Evolutionary conservation across 805 yeast genomes (phyloP).

Genomic region (Tetrapisispora taiwanensis): DNA sequence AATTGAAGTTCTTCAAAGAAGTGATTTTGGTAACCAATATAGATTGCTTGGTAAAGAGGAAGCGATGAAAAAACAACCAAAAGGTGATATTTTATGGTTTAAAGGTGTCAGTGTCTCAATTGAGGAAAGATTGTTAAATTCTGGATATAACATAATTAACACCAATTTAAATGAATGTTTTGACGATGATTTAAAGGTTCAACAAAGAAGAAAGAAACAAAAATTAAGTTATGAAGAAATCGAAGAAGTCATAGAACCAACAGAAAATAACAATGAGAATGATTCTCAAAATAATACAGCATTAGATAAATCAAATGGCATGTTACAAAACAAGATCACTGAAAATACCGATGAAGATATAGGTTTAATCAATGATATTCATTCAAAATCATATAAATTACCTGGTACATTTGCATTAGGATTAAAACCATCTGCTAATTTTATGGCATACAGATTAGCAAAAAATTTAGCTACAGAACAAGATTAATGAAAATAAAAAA

Average conservation of each 20-base stretch:
- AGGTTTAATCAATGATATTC: slow-evolving; percentile 8
- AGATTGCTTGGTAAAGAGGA: slow-evolving; percentile 18
- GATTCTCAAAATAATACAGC: not conserved
- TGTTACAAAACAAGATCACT: not conserved
- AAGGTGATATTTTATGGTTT: slow-evolving; percentile 51
- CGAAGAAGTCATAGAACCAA: slow-evolving; percentile 1
- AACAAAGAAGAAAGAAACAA: slow-evolving; percentile 12
- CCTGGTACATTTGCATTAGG: slow-evolving; percentile 22
- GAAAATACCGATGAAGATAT: slow-evolving; percentile 8
- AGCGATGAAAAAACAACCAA: slow-evolving; percentile 11
- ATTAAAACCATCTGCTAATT: slow-evolving; percentile 58
- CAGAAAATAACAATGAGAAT: not conserved
- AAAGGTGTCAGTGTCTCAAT: slow-evolving; percentile 53
- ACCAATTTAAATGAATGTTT: slow-evolving; percentile 20
- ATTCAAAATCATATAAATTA: slow-evolving; percentile 10
- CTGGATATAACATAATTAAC: slow-evolving; percentile 10
- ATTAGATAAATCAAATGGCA: not conserved
- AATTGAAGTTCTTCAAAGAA: slow-evolving; percentile 29
- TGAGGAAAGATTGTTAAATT: slow-evolving; percentile 31
- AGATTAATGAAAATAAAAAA: not conserved
- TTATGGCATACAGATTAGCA: slow-evolving; percentile 47
- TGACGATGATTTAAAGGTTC: not conserved
- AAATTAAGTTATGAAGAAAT: slow-evolving; percentile 18
- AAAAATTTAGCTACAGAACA: not conserved
- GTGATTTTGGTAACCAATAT: slow-evolving; percentile 24